Percentiles rank a stretch among this genome's conserved stretches.
Conservation (phyloP, 768 basidiomycete species). For the Mycena capillaripes region DNA sequence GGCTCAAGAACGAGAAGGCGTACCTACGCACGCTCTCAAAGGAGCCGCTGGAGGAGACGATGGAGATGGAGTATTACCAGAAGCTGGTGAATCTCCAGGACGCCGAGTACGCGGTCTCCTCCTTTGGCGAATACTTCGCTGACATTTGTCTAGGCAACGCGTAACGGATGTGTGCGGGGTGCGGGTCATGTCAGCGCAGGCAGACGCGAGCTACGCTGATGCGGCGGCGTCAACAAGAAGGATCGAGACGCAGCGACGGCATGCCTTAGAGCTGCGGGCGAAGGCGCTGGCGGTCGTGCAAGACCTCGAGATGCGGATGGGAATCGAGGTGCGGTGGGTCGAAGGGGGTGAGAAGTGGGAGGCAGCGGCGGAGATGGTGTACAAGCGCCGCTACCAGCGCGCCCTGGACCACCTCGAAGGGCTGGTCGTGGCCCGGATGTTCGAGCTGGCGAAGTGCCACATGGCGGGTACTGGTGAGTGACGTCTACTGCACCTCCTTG, state of each 20-base stretch:
- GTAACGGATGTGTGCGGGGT: neutral
- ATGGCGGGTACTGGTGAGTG: neutral
- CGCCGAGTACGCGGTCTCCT: neutral
- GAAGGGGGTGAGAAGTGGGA: neutral
- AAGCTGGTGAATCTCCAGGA: neutral
- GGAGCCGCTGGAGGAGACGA: neutral
- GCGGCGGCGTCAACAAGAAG: neutral
- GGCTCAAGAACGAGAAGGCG: neutral
- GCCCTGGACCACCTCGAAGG: slow-evolving; percentile 28
- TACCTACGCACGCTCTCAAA: neutral
- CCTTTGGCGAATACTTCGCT: neutral
- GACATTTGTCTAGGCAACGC: neutral
- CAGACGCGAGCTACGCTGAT: neutral
- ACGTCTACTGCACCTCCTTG: too few species aligned
- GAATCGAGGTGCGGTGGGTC: neutral
- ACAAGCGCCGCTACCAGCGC: neutral
- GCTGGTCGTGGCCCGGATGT: slow-evolving; percentile 28
- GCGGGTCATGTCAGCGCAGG: too few species aligned
- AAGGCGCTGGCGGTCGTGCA: neutral
- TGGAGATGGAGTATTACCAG: slow-evolving; percentile 7
- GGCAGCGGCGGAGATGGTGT: neutral
- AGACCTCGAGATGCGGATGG: neutral
- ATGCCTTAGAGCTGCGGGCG: neutral
- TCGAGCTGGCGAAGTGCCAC: slow-evolving; percentile 20
- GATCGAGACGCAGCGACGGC: neutral